Conservation (phyloP, 768 basidiomycete genomes). For the Termitomyces sp. region DNA sequence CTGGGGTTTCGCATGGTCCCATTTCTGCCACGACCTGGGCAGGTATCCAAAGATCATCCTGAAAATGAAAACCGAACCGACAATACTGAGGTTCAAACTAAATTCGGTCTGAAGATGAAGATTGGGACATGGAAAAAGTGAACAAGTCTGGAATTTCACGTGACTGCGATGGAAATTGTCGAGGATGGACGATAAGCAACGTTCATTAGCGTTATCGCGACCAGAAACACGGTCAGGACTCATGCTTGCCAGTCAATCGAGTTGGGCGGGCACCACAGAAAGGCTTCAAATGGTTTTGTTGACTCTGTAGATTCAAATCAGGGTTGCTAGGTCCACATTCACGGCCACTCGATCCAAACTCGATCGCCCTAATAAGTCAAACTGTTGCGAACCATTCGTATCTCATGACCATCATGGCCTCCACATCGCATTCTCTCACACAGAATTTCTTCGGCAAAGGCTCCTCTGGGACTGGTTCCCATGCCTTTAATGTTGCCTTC, state of each 20-base stretch:
- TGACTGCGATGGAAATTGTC: background rate
- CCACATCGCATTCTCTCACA: background rate
- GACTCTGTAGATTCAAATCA: background rate
- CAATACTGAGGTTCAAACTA: background rate
- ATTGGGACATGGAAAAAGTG: background rate
- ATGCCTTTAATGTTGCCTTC: background rate
- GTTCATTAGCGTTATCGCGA: too few relatives aligned
- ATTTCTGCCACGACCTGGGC: background rate
- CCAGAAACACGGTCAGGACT: too few relatives aligned
- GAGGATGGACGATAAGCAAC: too few relatives aligned
- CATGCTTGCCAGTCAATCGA: background rate
- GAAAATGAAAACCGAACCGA: too few relatives aligned
- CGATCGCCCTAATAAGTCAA: background rate
- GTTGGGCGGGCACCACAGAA: too few relatives aligned
- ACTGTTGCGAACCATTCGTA: background rate
- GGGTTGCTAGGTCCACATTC: background rate
- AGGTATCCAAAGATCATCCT: background rate
- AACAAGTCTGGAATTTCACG: background rate
- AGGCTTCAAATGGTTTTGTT: background rate
- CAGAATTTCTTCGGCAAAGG: background rate
- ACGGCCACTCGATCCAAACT: too few relatives aligned
- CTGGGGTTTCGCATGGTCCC: slow-evolving; percentile 5
- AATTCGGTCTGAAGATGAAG: background rate
- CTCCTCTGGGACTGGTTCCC: background rate
- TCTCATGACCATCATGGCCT: background rate